These are phyloP conservation scores for Boletellus sp. DNA, from an alignment of 1,284 basidiomycete species.

Conservation along the genomic window DNA sequence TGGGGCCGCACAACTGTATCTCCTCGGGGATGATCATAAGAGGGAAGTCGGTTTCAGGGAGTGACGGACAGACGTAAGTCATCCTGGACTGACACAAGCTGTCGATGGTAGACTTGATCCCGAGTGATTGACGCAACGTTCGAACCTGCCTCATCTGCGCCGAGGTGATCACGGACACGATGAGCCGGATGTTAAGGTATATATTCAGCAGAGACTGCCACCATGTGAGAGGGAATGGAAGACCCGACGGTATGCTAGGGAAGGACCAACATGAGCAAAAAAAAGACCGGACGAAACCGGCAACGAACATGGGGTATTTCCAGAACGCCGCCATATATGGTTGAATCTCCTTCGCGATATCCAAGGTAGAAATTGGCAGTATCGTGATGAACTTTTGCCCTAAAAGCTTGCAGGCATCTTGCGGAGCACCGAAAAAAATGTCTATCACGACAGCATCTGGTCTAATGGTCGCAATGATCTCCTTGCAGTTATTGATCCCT, in stretches of 20 bases:
- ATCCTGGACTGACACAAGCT: background rate
- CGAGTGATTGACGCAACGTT: background rate
- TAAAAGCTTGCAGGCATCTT: slow-evolving; percentile 2
- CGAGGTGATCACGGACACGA: background rate
- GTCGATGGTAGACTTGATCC: background rate
- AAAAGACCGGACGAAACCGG: background rate
- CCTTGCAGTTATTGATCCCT: background rate
- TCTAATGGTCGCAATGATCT: background rate
- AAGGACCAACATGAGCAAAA: background rate
- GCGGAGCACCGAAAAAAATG: background rate
- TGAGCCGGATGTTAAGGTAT: slow-evolving; percentile 1
- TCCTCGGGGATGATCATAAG: background rate
- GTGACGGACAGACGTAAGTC: background rate
- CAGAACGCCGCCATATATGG: background rate
- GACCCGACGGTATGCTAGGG: slow-evolving; percentile 1
- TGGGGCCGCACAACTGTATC: slow-evolving; percentile 1
- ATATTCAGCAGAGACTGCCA: slow-evolving; percentile 2
- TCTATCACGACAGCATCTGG: background rate
- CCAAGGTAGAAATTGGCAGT: background rate
- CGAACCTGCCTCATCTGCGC: background rate
- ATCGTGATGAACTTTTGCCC: background rate
- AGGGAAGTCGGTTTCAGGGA: background rate
- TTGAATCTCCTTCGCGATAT: background rate
- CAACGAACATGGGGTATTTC: slow-evolving; percentile 3
- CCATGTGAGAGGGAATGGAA: slow-evolving; percentile 4